phyloP scores from a whole-genome alignment of 108 stramenopile genomes.

The Cyclotella choctawhatcheeana region DNA sequence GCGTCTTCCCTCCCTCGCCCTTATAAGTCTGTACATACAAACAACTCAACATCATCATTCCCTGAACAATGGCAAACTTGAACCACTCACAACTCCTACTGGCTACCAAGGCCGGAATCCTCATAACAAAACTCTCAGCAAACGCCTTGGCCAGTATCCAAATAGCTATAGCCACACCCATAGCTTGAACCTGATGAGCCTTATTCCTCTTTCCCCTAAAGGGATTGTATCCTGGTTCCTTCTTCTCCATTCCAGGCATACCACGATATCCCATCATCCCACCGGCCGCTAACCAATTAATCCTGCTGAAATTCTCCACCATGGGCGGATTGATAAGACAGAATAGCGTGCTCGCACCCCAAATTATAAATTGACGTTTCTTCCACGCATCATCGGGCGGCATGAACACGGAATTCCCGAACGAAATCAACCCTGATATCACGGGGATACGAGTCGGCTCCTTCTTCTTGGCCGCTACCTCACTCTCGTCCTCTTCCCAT shows the following conservation, averaged over 20 bases:
- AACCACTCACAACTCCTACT: constrained; percentile 48
- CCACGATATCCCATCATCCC: constrained; percentile 84
- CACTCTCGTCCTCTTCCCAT: constrained; percentile 56
- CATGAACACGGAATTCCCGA: constrained; percentile 23
- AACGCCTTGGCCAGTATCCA: constrained; percentile 41
- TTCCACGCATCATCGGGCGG: constrained; percentile 66
- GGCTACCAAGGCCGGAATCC: constrained; percentile 44
- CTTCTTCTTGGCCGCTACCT: constrained; percentile 17
- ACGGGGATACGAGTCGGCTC: constrained; percentile 56
- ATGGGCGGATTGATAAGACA: constrained; percentile 71
- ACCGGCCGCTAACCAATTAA: constrained; percentile 79
- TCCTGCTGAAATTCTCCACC: constrained; percentile 59
- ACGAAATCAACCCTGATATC: constrained; percentile 33
- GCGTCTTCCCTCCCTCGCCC: constrained; percentile 33
- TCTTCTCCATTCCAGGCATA: constrained; percentile 60
- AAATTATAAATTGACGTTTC: constrained; percentile 68
- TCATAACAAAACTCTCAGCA: constrained; percentile 42
- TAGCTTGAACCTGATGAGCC: constrained; percentile 53
- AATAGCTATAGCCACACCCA: constrained; percentile 38
- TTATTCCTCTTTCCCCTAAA: constrained; percentile 55
- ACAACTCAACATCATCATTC: constrained; percentile 25
- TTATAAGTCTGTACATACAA: constrained; percentile 56
- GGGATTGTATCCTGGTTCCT: constrained; percentile 51
- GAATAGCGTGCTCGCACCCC: constrained; percentile 65
- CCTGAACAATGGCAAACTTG: constrained; percentile 57